Base-by-base conservation (phyloP, 495 filamentous ascomycete species). In the Penicillium cosmopolitanum region DNA sequence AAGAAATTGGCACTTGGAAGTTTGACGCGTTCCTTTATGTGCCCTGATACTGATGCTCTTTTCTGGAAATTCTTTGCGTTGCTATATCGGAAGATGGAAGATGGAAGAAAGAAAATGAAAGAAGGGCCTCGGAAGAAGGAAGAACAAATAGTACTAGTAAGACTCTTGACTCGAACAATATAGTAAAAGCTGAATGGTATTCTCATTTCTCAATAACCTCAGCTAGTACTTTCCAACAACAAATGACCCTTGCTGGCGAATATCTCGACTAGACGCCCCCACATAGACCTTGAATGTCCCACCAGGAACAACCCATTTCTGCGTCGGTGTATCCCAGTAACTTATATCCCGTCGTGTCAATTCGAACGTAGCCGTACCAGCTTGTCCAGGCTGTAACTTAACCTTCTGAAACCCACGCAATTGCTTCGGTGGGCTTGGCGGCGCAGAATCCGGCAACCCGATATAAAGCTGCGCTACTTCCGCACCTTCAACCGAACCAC, bases 401-500 rank as follows among this genome's bases (percentile, higher is more conserved):
- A 82, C 70, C 69, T 89, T 89, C 42, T 81, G 76, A 64, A 91
- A 92, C 9, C 87, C 88, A 2, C 88, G 73, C 15, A 92, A 68
- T 19, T 72, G 68, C 18, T 65, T 63, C 2, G 62, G 64, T 5
- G 67, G 72, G 13, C 53, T 68, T 23, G 56, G 58, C 3, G 63
- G 58, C 3, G 62, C 69, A 3, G 61, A 62, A 5, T 58, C 51
- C 0, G 85, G 86, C 31, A 87, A 79, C 0, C 79, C 77, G 15
- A 92, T 72, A 63, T 92, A 92, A 1, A 91, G 73, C 77, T 91
- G 85, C 0, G 83, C 76, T 11, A 88, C 80, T 59, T 88, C 85
- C 13, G 80, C 76, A 33, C 82, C 85, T 10, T 71, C 62, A 0
- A 84, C 76, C 1, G 68, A 61, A 11, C 85, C 85, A 16, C 66